These are phyloP conservation scores for Mycena vitilis DNA, from an alignment of 768 basidiomycete genomes.

Conservation along the genomic window DNA sequence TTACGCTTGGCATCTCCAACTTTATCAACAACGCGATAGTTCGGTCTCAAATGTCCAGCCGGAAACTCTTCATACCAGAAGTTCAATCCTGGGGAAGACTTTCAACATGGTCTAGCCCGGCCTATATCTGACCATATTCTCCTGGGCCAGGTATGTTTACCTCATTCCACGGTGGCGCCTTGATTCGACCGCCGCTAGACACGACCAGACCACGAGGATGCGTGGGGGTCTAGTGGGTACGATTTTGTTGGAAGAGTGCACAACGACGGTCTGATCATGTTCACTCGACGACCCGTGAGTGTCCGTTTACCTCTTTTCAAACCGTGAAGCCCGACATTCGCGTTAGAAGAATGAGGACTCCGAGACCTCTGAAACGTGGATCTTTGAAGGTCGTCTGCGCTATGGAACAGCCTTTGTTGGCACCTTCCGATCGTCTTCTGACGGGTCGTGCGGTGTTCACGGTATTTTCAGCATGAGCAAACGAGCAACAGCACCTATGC, in stretches of 20 bases:
- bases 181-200: slow-evolving; percentile 53
- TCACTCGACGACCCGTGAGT: slow-evolving; percentile 73
- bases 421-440: slow-evolving; percentile 56
- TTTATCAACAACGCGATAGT: slow-evolving; percentile 17
- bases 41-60: slow-evolving; percentile 34
- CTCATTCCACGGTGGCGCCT: slow-evolving; percentile 28
- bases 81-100: slow-evolving; percentile 23
- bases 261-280: slow-evolving; percentile 67
- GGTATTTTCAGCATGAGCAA: slow-evolving; percentile 73
- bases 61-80: slow-evolving; percentile 43
- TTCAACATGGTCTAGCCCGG: slow-evolving; percentile 19
- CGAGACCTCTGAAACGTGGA: slow-evolving; percentile 61
- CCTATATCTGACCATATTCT: slow-evolving; percentile 46
- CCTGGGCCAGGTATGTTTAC: slow-evolving; percentile 54
- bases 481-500: not conserved
- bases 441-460: slow-evolving; percentile 49
- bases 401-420: slow-evolving; percentile 65
- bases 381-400: slow-evolving; percentile 67
- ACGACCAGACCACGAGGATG: slow-evolving; percentile 61
- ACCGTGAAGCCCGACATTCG: slow-evolving; percentile 19
- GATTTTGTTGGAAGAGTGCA: slow-evolving; percentile 68
- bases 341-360: slow-evolving; percentile 54
- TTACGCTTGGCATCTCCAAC: too few relatives aligned
- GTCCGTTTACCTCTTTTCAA: slow-evolving; percentile 24
- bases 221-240: slow-evolving; percentile 70